Conservation (phyloP, 2,329 filamentous ascomycete species). For the Juglanconis juglandina region DNA sequence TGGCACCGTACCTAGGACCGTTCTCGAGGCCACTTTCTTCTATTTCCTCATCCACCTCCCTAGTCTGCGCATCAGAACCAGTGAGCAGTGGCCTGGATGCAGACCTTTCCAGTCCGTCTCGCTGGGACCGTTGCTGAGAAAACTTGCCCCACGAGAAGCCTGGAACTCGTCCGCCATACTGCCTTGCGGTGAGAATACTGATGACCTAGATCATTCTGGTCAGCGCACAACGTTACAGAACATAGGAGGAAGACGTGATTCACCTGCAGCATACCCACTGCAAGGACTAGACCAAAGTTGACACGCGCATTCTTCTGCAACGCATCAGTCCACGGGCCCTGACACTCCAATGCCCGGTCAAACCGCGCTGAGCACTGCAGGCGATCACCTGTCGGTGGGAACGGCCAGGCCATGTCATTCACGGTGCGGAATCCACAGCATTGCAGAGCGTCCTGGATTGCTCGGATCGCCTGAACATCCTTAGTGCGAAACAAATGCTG, state of each 20-base stretch:
- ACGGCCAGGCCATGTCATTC: constrained; percentile 62
- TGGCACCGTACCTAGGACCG: constrained; percentile 5
- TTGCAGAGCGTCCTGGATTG: constrained; percentile 61
- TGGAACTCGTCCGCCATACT: not conserved
- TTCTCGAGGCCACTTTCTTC: not conserved
- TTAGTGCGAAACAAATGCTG: constrained; percentile 48
- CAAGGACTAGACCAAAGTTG: constrained; percentile 51
- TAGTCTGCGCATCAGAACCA: not conserved
- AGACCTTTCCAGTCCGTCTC: not conserved
- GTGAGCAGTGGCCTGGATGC: constrained; percentile 11
- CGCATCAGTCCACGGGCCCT: constrained; percentile 52
- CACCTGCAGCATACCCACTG: constrained; percentile 56
- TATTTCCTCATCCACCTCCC: constrained; percentile 14
- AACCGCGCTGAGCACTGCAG: constrained; percentile 43
- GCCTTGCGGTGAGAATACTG: constrained; percentile 4
- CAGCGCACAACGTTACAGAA: no score
- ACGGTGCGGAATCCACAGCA: constrained; percentile 64
- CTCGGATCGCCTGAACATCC: constrained; percentile 46
- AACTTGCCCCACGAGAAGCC: constrained; percentile 3
- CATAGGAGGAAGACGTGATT: not conserved
- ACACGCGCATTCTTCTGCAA: constrained; percentile 52
- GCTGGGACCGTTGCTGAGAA: not conserved
- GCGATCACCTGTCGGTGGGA: constrained; percentile 32
- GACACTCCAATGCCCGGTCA: constrained; percentile 45
- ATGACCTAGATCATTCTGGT: not conserved